Evolutionary conservation across 2,329 filamentous ascomycete species (phyloP).

Genomic region (Metarhizium sp.): DNA sequence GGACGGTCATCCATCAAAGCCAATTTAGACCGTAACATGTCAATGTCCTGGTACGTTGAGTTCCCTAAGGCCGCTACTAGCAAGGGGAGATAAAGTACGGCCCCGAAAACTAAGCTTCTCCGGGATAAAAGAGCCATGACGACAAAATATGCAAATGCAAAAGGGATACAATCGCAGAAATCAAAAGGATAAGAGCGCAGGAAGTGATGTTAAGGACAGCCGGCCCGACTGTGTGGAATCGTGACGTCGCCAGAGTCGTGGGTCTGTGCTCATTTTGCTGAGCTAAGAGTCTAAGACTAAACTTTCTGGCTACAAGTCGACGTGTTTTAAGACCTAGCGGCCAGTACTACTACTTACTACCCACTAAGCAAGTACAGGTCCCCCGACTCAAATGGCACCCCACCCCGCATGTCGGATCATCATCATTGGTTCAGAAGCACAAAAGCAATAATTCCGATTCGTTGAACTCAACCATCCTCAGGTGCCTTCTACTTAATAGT

Average conservation of each 20-base stretch:
- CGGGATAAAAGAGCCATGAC: slow-evolving; percentile 30
- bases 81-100: slow-evolving; percentile 30
- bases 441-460: no score
- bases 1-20: slow-evolving; percentile 65
- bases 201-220: neutral
- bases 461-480: no score
- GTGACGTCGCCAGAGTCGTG: neutral
- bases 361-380: no score
- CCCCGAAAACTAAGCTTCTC: slow-evolving; percentile 29
- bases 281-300: neutral
- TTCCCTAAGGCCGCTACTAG: slow-evolving; percentile 30
- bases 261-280: neutral
- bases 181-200: neutral
- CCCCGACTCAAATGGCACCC: no score
- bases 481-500: no score
- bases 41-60: slow-evolving; percentile 51
- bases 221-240: neutral
- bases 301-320: no score
- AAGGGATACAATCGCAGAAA: slow-evolving; percentile 6
- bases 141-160: slow-evolving; percentile 11
- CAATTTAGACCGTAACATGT: slow-evolving; percentile 56
- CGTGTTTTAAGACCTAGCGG: no score
- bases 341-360: no score
- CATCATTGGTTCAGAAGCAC: no score
- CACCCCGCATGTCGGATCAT: no score